These are phyloP conservation scores for Solanum rostratum DNA, from an alignment of 257 asterid species.

Conservation along the genomic window DNA sequence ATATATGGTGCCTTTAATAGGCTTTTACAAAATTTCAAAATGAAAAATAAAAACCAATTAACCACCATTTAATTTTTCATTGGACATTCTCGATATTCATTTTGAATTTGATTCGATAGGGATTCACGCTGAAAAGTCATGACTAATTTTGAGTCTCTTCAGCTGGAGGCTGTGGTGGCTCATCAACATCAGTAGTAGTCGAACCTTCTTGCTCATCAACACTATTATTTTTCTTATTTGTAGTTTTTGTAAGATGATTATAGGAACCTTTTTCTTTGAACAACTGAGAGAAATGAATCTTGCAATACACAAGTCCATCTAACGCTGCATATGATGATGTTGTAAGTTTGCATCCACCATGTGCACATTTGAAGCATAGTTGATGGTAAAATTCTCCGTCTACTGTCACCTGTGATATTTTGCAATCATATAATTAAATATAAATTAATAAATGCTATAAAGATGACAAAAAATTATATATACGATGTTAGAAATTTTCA, in stretches of 20 bases:
- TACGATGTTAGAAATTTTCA: too few species aligned
- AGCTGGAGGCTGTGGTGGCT: background rate
- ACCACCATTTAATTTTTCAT: too few species aligned
- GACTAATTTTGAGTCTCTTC: background rate
- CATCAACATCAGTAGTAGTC: background rate
- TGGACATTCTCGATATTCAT: too few species aligned
- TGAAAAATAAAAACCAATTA: background rate
- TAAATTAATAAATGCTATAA: background rate
- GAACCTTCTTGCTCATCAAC: background rate
- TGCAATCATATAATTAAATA: background rate
- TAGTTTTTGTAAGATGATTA: constrained; percentile 45
- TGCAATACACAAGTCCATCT: constrained; percentile 78
- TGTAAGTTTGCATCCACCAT: constrained; percentile 65
- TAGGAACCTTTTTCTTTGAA: constrained; percentile 75
- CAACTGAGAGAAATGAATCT: constrained; percentile 63
- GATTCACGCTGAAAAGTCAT: background rate
- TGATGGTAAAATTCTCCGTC: constrained; percentile 77
- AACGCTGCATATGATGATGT: constrained; percentile 69
- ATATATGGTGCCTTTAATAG: background rate
- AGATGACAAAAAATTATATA: background rate
- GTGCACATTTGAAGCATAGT: constrained; percentile 72
- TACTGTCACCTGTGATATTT: constrained; percentile 39
- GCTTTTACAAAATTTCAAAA: background rate
- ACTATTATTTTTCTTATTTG: constrained; percentile 20
- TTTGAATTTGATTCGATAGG: background rate